Conservation (phyloP, 2,329 filamentous ascomycete species). For the Pyricularia pennisetigena region DNA sequence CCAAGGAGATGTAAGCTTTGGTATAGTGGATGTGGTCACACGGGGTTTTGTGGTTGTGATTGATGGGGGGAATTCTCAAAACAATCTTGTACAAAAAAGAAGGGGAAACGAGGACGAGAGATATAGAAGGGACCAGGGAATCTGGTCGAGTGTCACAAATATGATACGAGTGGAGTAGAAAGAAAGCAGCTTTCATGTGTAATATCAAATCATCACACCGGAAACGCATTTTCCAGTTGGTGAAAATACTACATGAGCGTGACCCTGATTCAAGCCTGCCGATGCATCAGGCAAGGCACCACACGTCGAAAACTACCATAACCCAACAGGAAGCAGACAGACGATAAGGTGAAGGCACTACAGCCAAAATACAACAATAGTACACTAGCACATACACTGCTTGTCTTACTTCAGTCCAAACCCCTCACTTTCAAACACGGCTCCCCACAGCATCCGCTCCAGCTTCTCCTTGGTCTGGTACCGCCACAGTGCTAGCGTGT, state of each 20-base stretch:
- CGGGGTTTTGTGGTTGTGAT: neutral
- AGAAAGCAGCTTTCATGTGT: neutral
- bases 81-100: neutral
- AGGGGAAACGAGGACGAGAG: neutral
- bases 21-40: no score
- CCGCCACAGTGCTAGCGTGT: conserved; percentile 66
- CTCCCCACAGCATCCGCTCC: conserved; percentile 68
- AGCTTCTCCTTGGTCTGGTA: conserved; percentile 59
- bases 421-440: conserved; percentile 82
- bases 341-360: neutral
- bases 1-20: conserved; percentile 5
- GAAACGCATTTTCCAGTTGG: neutral
- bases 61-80: neutral
- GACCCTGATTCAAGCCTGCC: neutral
- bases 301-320: neutral
- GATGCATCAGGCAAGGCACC: neutral
- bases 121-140: neutral
- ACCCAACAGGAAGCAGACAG: neutral
- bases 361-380: neutral
- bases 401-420: conserved; percentile 67
- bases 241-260: neutral
- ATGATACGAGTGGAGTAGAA: neutral
- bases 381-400: neutral
- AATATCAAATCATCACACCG: neutral
- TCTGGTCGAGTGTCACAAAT: neutral